Evolutionary conservation across 352 stramenopile genomes (phyloP), one percentile per base, ranked within the genome.

Genomic region (Globisporangium radiosum): DNA sequence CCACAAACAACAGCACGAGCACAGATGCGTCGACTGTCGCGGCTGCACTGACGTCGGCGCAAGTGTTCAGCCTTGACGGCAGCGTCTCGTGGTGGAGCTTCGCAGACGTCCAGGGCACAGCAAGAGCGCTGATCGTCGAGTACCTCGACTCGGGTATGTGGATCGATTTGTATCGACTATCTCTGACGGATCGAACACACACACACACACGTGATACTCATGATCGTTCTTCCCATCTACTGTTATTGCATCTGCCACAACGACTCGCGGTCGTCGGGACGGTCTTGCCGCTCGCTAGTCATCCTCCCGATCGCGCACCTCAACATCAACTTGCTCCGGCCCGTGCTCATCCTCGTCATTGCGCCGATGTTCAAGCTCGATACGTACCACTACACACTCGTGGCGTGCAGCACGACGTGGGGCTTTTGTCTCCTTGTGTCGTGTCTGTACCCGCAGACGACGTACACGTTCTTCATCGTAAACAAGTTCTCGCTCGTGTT

Each of bases 321-420:
- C 69, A 93, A 91, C 71, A 85, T 88, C 56, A 93, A 90, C 58
- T 56, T 93, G 53, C 63, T 93, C 14, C 79, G 81, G 6, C 55
- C 88, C 25, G 81, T 93, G 47, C 85, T 93, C 66, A 69, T 91
- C 1, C 87, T 90, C 33, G 78, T 89, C 9, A 84, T 89, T 49
- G 76, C 83, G 25, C 79, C 84, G 15, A 67, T 93, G 45, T 66
- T 93, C 36, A 77, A 80, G 13, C 85, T 93, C 56, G 81, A 90
- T 64, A 88, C 84, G 14, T 52, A 83, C 17, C 79, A 91, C 61
- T 93, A 89, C 36, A 60, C 68, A 13, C 40, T 88, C 33, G 75
- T 88, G 36, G 71, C 72, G 0, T 56, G 85, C 33, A 54, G 86
- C 48, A 81, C 75, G 36, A 91, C 87, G 57, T 56, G 90, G n/a